These are phyloP conservation scores for Metschnikowia kunwiensis DNA, from an alignment of 805 yeast genomes.

Conservation along the genomic window DNA sequence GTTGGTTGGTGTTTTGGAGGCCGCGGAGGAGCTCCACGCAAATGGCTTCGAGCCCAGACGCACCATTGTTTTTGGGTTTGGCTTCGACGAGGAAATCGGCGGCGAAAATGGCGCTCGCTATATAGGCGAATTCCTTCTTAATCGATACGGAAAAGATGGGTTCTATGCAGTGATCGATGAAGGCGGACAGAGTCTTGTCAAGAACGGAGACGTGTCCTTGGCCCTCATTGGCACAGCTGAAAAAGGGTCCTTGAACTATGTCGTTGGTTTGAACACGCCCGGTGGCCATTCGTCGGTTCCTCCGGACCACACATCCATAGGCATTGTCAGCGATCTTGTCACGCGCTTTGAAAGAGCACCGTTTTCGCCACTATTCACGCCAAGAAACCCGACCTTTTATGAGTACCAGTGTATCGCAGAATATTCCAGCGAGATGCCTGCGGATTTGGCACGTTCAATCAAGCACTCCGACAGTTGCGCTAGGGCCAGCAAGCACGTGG, in stretches of 20 bases:
- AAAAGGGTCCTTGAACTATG: constrained; percentile 14
- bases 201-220: constrained; percentile 9
- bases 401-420: constrained; percentile 61
- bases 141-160: constrained; percentile 12
- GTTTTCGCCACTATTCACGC: constrained; percentile 44
- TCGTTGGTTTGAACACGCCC: constrained; percentile 46
- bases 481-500: constrained; percentile 27
- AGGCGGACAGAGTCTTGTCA: constrained; percentile 13
- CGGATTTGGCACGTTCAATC: constrained; percentile 25
- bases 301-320: constrained; percentile 78
- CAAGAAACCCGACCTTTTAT: constrained; percentile 58
- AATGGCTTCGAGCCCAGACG: constrained; percentile 10
- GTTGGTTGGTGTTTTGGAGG: constrained; percentile 60
- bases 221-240: constrained; percentile 16
- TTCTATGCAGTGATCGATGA: constrained; percentile 18
- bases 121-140: constrained; percentile 9
- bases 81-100: constrained; percentile 18
- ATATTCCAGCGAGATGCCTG: constrained; percentile 23
- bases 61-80: constrained; percentile 12
- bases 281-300: constrained; percentile 83
- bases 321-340: constrained; percentile 60
- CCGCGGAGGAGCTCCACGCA: constrained; percentile 13
- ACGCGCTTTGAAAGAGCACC: constrained; percentile 54
- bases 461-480: constrained; percentile 32
- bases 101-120: constrained; percentile 13